Evolutionary conservation across 176 grass and related monocot genomes (phyloP).

Genomic region (Secale cereale): DNA sequence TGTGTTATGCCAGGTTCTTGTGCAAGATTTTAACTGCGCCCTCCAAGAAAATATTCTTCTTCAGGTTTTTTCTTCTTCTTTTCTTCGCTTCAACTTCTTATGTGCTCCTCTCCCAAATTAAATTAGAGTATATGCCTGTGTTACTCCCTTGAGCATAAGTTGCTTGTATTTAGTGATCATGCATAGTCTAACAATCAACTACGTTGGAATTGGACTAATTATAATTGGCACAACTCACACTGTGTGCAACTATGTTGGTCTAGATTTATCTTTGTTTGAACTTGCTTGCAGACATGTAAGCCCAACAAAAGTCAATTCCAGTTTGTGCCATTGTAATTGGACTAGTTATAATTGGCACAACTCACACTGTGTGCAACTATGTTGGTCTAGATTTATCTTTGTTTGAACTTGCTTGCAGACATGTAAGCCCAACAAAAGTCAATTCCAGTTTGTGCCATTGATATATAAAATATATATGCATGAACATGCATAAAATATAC

Average conservation of each 20-base stretch:
- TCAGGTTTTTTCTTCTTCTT: conserved; percentile 68
- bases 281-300: neutral
- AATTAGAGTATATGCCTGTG: neutral
- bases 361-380: neutral
- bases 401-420: conserved; percentile 4
- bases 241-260: neutral
- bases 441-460: neutral
- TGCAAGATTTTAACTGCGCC: conserved; percentile 94
- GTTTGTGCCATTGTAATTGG: neutral
- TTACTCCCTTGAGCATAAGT: neutral
- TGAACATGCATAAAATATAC: neutral
- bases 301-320: neutral
- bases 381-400: neutral
- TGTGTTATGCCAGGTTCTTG: conserved; percentile 58
- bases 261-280: conserved; percentile 3
- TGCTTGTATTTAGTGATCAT: conserved; percentile 2
- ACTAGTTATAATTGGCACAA: neutral
- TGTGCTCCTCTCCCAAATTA: neutral
- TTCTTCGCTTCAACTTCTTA: neutral
- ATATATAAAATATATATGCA: neutral
- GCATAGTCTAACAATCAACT: neutral
- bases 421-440: neutral
- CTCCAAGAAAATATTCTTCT: conserved; percentile 97
- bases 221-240: neutral
- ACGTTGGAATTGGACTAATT: neutral